Percentiles rank a stretch among this genome's conserved stretches.
These are phyloP conservation scores for Rhodamnia argentea DNA, from an alignment of 345 rosid genomes.

Conservation along the genomic window DNA sequence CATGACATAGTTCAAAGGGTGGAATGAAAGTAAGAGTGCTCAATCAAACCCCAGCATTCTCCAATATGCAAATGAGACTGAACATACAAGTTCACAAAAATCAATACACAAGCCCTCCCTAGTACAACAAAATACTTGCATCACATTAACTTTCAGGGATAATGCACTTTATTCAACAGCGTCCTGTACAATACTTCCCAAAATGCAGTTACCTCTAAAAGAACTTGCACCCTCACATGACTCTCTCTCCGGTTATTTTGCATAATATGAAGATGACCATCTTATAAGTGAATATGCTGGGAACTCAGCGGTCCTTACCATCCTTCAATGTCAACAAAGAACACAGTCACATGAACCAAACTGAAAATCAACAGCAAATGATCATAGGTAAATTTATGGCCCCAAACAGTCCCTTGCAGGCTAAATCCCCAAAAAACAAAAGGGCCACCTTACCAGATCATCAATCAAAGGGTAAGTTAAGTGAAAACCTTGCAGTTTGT, in stretches of 20 bases:
- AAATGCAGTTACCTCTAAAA: not conserved
- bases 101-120: not conserved
- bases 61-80: not conserved
- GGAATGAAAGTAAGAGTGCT: not conserved
- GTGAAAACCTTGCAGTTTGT: not conserved
- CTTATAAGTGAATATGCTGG: not conserved
- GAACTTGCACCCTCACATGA: not conserved
- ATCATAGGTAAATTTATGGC: not conserved
- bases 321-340: not conserved
- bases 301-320: not conserved
- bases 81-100: not conserved
- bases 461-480: not conserved
- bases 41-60: not conserved
- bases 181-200: not conserved
- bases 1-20: not conserved
- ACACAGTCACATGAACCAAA: not conserved
- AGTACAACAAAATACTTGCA: not conserved
- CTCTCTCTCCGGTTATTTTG: not conserved
- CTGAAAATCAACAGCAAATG: not conserved
- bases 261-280: not conserved
- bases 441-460: not conserved
- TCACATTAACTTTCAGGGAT: not conserved
- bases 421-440: not conserved
- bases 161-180: not conserved
- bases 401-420: not conserved